These are phyloP conservation scores for Nepenthes gracilis DNA, from an alignment of 148 eudicot genomes.

Conservation along the genomic window DNA sequence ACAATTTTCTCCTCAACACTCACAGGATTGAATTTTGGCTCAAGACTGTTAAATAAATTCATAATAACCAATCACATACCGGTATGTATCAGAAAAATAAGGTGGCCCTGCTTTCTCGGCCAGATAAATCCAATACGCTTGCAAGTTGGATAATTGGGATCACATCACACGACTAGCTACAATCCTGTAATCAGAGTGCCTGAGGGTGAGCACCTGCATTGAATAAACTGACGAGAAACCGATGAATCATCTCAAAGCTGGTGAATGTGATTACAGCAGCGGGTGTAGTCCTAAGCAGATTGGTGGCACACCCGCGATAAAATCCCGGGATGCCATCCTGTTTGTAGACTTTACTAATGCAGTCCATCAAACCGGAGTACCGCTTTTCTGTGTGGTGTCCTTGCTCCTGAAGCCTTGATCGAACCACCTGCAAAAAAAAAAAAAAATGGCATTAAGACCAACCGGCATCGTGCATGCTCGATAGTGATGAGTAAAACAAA, in stretches of 20 bases:
- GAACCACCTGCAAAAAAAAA: constrained; percentile 51
- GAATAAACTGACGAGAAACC: constrained; percentile 43
- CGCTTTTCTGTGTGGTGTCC: constrained; percentile 84
- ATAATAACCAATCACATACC: no score
- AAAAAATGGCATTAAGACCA: neutral
- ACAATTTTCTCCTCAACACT: no score
- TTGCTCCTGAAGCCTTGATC: constrained; percentile 97
- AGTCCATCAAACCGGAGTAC: constrained; percentile 65
- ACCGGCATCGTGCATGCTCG: no score
- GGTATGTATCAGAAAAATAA: no score
- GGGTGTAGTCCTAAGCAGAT: constrained; percentile 86
- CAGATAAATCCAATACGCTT: no score
- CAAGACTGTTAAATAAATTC: no score
- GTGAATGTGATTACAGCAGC: constrained; percentile 96
- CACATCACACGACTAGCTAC: no score
- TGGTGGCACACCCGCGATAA: constrained; percentile 94
- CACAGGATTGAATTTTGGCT: no score
- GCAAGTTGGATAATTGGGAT: no score
- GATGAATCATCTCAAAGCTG: constrained; percentile 97
- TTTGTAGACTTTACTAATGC: constrained; percentile 59
- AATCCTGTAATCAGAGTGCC: constrained; percentile 18
- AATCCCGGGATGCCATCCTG: constrained; percentile 82
- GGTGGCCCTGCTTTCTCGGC: no score
- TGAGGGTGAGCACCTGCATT: constrained; percentile 56
- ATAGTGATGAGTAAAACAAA: no score